Evolutionary conservation across 2,329 filamentous ascomycete genomes (phyloP), one percentile per base, ranked within the genome.

Genomic region (Coniochaeta hoffmannii): DNA sequence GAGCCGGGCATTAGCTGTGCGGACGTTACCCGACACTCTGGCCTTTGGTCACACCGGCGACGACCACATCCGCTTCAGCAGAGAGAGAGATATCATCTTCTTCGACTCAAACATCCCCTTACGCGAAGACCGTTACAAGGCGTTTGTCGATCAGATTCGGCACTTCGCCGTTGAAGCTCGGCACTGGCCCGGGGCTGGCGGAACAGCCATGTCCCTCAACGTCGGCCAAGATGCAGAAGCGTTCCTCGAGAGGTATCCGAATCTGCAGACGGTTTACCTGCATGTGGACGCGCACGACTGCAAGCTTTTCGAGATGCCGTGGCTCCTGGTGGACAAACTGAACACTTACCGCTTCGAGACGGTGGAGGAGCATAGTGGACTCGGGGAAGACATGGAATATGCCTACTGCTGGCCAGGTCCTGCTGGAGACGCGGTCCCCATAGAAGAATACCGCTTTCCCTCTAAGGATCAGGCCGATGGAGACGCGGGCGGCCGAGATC

Each of bases 391-490:
- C 51, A 26, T 57, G 3, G 50, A 61, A 31, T 53, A 41, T 22
- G 15, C 66, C 8, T 71, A 62, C 55, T 67, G 65, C 55, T 71
- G 69, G 69, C 65, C 64, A 5, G 59, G 69, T 50, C 24, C 61
- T 12, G 53, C 59, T 11, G 56, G 58, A 1, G n/a, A 59, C 22
- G 51, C 46, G 2, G 58, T 55, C 11, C 41, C 53, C 53, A 44
- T 26, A 35, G 34, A 50, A 8, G 26, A 55, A 22, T 60, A 52
- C 52, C 38, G 34, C 35, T 36, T 41, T 24, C 53, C 26, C 9
- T 1, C 28, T 32, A 24, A 3, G 22, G 11, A 35, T 2, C 12
- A 52, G 11, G 28, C 22, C 15, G 22, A 28, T 22, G 44, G 10
- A 12, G 44, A 50, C 28, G 17, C 32, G n/a, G 8, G 30, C n/a